Percentiles rank a stretch among this genome's conserved stretches.
Evolutionary conservation across 257 asterid genomes (phyloP).

Genomic region (Nicotiana attenuata): DNA sequence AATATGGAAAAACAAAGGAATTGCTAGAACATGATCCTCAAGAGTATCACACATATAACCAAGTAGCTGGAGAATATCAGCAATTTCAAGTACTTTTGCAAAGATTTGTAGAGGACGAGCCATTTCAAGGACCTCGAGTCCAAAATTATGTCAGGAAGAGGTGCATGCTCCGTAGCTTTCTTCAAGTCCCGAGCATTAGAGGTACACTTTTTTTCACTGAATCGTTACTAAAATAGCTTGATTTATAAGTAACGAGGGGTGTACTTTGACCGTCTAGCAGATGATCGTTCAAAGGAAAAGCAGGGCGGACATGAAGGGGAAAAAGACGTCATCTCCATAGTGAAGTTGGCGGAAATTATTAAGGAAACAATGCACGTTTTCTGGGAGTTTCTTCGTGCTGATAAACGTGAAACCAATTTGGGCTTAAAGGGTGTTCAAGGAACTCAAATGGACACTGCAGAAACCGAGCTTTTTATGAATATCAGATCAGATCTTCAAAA

Average conservation of each 20-base stretch:
- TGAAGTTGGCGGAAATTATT: conserved; percentile 33
- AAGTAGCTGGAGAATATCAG: conserved; percentile 61
- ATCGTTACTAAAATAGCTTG: not conserved
- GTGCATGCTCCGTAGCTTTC: conserved; percentile 48
- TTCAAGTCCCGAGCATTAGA: conserved; percentile 67
- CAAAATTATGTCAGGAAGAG: conserved; percentile 52
- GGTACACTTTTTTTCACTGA: conserved; percentile 25
- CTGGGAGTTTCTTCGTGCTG: conserved; percentile 60
- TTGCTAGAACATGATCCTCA: conserved; percentile 34
- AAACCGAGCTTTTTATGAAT: conserved; percentile 37
- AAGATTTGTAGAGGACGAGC: conserved; percentile 76
- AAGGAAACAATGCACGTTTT: conserved; percentile 53
- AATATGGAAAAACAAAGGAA: conserved; percentile 42
- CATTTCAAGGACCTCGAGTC: conserved; percentile 56
- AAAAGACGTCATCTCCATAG: conserved; percentile 37
- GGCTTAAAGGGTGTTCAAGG: conserved; percentile 26
- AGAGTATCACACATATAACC: conserved; percentile 46
- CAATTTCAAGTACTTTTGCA: conserved; percentile 76
- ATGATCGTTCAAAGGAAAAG: conserved; percentile 52
- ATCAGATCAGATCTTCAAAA: conserved; percentile 46
- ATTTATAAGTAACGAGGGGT: not conserved
- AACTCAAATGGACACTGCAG: conserved; percentile 23
- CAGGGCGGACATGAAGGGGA: conserved; percentile 40
- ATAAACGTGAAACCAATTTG: conserved; percentile 36
- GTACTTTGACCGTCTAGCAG: conserved; percentile 25